Evolutionary conservation across 2,329 filamentous ascomycete genomes (phyloP).

Genomic region (Leptographium galeiforme): DNA sequence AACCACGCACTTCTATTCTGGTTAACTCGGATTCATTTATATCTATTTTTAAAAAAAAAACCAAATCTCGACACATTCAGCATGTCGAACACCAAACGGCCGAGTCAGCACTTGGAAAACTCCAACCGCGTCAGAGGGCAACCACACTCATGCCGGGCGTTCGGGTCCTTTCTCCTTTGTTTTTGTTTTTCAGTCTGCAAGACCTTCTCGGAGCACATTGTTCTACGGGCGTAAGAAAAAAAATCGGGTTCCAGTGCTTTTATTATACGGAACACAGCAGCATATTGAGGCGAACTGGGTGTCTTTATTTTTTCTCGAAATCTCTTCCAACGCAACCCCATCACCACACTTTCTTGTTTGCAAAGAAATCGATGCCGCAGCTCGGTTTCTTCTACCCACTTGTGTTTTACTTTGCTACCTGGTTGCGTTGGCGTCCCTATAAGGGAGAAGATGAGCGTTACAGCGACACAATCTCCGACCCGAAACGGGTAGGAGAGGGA

Average conservation of each 20-base stretch:
- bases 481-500: background rate
- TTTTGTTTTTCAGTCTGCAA: constrained; percentile 1
- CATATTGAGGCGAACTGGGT: background rate
- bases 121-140: background rate
- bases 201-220: background rate
- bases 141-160: background rate
- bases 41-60: background rate
- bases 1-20: background rate
- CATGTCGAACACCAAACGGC: background rate
- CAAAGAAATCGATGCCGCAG: background rate
- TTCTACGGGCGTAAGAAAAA: constrained; percentile 5
- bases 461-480: background rate
- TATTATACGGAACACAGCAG: background rate
- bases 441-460: background rate
- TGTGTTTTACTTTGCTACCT: background rate
- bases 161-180: background rate
- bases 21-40: background rate
- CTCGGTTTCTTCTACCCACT: background rate
- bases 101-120: background rate
- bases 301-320: background rate
- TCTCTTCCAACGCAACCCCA: background rate
- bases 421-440: too few species aligned
- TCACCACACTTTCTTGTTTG: background rate
- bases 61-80: background rate
- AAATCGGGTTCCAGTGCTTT: constrained; percentile 1